Evolutionary conservation across 805 yeast species (phyloP), one percentile per base, ranked within the genome.

Genomic region (Tetrapisispora pingtungensis): DNA sequence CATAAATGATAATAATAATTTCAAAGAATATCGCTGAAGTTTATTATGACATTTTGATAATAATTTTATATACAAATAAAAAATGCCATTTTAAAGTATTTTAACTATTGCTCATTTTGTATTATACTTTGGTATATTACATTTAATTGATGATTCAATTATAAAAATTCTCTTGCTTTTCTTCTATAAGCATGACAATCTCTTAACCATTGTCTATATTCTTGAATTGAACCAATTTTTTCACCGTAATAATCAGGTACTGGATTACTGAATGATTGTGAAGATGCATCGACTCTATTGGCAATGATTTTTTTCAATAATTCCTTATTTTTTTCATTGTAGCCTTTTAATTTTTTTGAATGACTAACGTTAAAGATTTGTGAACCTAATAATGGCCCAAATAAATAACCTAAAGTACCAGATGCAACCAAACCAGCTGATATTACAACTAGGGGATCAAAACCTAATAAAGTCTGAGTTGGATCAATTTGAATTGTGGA

Each of bases 181-280:
- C 89, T 78, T 61, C 81, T 78, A 70, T 83, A 93, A 32, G 95
- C 88, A 57, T 86, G 82, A 59, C 96, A 85, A 64, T 93, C 97
- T 58, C 97, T 78, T 57, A 93, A 72, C 98, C 98, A 93, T 64
- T 85, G 93, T 67, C 88, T 84, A 67, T 93, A 93, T 52, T 79
- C 89, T 54, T 77, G 77, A 58, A 90, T 66, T 43, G 94, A 82
- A 43, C 87, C 86, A 49, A 93, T 89, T 65, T 85, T 85, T 68
- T 93, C 98, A 34, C 98, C 98, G 61, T 93, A 93, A 67, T 88
- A 93, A 65, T 93, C 98, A n/a, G 97, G 96, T 39, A 93, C 95
- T 13, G 97, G 97, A 66, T 90, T 93, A 44, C 84, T 75, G 66
- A 88, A 82, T 57, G 88, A 78, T 67, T 89, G 96, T 45, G 84